Evolutionary conservation across 768 basidiomycete genomes (phyloP), one percentile per base, ranked within the genome.

Genomic region (Boletus fagicola): DNA sequence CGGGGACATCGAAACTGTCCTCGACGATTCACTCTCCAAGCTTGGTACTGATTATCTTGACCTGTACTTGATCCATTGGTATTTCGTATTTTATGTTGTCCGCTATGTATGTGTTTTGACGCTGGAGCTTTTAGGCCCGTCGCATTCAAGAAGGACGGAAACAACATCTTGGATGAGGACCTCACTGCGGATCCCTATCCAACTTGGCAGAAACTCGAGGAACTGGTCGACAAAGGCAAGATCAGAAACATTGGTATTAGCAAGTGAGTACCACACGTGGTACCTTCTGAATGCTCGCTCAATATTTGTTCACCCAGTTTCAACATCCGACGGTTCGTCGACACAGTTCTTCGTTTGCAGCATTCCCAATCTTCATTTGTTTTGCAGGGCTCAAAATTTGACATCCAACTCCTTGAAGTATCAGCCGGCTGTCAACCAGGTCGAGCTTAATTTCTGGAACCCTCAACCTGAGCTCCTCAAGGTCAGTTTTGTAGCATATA

Each of bases 11-110:
- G 88, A 90, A 65, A 63, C 79, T 1, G 78, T 77, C 12, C 76
- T 92, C 10, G 85, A 90, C 62, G 84, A 90, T 56, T 83, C 87
- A 0, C 77, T 90, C 9, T 59, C 71, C 10, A 80, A 76, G 60
- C 80, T 91, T 3, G 80, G 81, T 3, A 84, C 82, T 1, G 80
- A 86, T 42, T 91, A 92, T 69, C 77, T 94, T 50, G 90, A 93
- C 68, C 69, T 93, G 48, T 92, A 92, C 67, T 74, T 94, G 49
- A 88, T 92, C 57, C 89, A 91, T 66, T 92, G 88, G 88, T 87
- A 64, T 16, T 74, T 62, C 44, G 33, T 42, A 7, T 5, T 33
- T 6, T 36, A 7, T 56, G n/a, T 33, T 26, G 15, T 36, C 7
- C 26, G 7, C 16, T 22, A 26, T 33, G 3, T 35, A 28, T 26